Evolutionary conservation across 1,284 basidiomycete species (phyloP).

Genomic region (Apiotrichum sp.): DNA sequence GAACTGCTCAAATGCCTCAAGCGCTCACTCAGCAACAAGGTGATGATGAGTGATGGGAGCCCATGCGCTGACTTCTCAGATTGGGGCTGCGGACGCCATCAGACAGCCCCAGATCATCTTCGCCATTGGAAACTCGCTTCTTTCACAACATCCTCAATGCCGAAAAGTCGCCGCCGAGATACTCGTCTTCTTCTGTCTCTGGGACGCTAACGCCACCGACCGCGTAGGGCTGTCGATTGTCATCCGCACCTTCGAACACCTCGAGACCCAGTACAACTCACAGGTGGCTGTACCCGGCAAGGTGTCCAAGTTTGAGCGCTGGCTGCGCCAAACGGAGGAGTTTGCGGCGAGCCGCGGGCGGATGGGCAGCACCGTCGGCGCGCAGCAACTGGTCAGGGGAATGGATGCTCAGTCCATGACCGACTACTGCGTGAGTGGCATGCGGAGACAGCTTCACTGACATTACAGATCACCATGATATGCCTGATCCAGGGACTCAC

Average conservation of each 20-base stretch:
- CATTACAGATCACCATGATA: constrained; percentile 33
- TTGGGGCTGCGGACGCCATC: constrained; percentile 70
- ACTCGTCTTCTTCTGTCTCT: constrained; percentile 51
- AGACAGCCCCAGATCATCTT: constrained; percentile 71
- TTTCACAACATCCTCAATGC: constrained; percentile 72
- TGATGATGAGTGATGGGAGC: constrained; percentile 41
- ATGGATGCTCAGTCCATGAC: constrained; percentile 24
- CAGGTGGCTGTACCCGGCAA: constrained; percentile 52
- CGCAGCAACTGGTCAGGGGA: constrained; percentile 74
- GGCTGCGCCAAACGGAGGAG: constrained; percentile 78
- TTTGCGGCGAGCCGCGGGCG: constrained; percentile 77
- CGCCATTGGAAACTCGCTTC: constrained; percentile 76
- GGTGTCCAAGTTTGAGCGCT: constrained; percentile 69
- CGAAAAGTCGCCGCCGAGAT: constrained; percentile 77
- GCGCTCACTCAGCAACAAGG: constrained; percentile 71
- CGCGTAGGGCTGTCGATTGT: constrained; percentile 50
- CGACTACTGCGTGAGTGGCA: constrained; percentile 37
- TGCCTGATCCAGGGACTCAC: constrained; percentile 27
- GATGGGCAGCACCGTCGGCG: constrained; percentile 93
- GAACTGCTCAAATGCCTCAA: constrained; percentile 86
- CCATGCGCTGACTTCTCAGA: constrained; percentile 47
- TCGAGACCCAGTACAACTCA: constrained; percentile 36
- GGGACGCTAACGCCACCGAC: constrained; percentile 36
- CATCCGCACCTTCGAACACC: constrained; percentile 48
- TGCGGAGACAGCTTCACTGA: no score